phyloP scores from a whole-genome alignment of 1,284 basidiomycete species.

The Trichosporon sp. region DNA sequence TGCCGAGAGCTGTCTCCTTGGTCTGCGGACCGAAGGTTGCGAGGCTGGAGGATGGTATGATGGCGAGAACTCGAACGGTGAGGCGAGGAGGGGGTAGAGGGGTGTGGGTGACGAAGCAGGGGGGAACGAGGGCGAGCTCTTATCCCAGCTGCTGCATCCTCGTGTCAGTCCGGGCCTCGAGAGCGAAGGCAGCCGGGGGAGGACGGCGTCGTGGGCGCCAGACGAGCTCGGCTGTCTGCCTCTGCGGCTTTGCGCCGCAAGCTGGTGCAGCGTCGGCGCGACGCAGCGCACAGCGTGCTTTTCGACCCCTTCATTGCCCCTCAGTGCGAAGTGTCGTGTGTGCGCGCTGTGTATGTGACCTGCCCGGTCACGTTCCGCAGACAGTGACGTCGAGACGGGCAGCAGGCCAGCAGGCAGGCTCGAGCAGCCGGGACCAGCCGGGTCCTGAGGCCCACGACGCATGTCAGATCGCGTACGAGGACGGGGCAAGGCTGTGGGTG shows the following conservation, averaged over 20 bases:
- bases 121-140: background rate
- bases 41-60: background rate
- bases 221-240: background rate
- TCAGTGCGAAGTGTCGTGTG: background rate
- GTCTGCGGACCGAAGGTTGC: background rate
- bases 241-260: background rate
- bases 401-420: background rate
- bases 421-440: background rate
- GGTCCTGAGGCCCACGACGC: background rate
- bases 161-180: background rate
- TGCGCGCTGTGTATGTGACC: background rate
- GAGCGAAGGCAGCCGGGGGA: background rate
- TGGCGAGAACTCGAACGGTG: background rate
- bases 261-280: background rate
- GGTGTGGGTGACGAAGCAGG: background rate
- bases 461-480: background rate
- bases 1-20: too few species aligned
- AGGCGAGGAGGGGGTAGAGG: background rate
- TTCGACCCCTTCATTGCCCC: background rate
- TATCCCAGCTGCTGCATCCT: background rate
- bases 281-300: background rate
- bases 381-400: background rate
- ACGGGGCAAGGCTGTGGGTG: background rate
- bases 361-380: background rate
- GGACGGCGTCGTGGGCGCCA: background rate